Evolutionary conservation across 2,329 filamentous ascomycete genomes (phyloP), one percentile per base, ranked within the genome.

Genomic region (Phaeomoniella chlamydospora): DNA sequence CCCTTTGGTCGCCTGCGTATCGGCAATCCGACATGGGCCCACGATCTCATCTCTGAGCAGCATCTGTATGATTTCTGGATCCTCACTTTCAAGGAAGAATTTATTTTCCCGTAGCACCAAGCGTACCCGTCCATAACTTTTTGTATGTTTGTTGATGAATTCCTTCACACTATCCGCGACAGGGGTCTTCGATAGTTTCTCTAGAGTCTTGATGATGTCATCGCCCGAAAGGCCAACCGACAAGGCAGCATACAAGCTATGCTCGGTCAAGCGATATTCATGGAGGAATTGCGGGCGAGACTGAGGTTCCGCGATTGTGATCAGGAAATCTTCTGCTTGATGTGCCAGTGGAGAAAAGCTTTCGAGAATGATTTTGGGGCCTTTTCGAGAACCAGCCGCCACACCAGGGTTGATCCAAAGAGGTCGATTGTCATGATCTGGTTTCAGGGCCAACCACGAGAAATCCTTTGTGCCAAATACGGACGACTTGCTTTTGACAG

Each of bases 81-180:
- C 88, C 14, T 82, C 79, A 49, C 83, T 94, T 59, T 98, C 90
- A 41, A 96, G 77, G 48, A 81, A 94, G 57, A 93, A 94, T 45
- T 84, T 82, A 43, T 88, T 96, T 49, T 94, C 82, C 56, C 94
- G 93, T 43, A 96, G 59, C 31, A 96, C 90, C 36, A 96, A 73
- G 56, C 94, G 90, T 37, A 94, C 86, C 58, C 94, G 96, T 44
- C 90, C 90, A 53, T 90, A 96, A 36, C 83, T 90, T 44, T 83
- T 77, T 4, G 86, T 93, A 43, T 85, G 90, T 41, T 76, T 76
- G 45, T 88, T 67, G 44, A 80, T 88, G 55, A 88, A 94, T 5
- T 74, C 65, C 41, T 77, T 72, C 41, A 96, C 82, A 33, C 77
- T 73, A n/a, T 81, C 71, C 0, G 88, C 86, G 10, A 96, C 65